phyloP scores from a whole-genome alignment of 139 green algal species.

The Haematococcus lacustris region DNA sequence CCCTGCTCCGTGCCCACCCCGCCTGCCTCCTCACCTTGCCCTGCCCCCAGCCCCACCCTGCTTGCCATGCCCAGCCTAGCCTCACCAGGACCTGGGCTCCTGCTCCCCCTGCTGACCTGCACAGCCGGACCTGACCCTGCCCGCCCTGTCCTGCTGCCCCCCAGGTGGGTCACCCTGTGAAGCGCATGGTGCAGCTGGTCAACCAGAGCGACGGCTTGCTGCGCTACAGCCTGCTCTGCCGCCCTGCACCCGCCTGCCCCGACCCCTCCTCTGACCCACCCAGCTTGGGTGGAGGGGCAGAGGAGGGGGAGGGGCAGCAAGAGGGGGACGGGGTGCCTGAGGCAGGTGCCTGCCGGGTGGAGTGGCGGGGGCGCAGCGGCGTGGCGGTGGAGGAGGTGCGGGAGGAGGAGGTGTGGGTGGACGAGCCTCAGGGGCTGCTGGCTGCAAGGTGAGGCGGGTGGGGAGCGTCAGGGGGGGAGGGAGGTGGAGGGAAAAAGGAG shows the following conservation, averaged over 20 bases:
- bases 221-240: slow-evolving; percentile 40
- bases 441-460: slow-evolving; percentile 12
- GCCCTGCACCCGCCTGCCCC: neutral
- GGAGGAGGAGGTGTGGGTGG: slow-evolving; percentile 35
- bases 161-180: slow-evolving; percentile 38
- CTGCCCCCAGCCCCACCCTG: too few species aligned
- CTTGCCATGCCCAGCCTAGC: too few species aligned
- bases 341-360: slow-evolving; percentile 1
- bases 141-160: slow-evolving; percentile 4
- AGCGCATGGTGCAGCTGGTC: slow-evolving; percentile 33
- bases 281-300: too few species aligned
- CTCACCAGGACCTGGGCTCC: too few species aligned
- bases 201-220: slow-evolving; percentile 62
- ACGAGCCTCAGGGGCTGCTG: slow-evolving; percentile 36
- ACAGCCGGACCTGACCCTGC: too few species aligned
- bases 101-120: too few species aligned
- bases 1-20: too few species aligned
- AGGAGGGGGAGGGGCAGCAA: too few species aligned
- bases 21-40: too few species aligned
- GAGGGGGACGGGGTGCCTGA: neutral
- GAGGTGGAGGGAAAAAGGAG: neutral
- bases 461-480: too few species aligned
- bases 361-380: neutral
- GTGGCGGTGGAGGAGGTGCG: neutral
- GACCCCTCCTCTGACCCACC: neutral